Conservation (phyloP, 169 alveolate genomes). For the Eimeria tenella region DNA sequence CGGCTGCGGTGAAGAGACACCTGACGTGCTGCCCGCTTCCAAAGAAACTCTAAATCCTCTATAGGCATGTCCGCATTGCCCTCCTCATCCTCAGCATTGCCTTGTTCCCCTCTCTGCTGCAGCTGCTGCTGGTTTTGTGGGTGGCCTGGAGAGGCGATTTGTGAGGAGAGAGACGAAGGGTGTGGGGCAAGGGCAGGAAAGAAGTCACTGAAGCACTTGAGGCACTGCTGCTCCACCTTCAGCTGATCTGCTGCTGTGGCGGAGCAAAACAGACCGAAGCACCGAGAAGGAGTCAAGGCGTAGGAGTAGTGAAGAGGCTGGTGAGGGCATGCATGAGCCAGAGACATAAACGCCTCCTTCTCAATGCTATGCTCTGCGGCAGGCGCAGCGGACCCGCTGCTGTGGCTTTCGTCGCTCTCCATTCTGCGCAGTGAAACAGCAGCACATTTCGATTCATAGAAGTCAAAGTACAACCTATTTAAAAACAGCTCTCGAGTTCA, state of each 20-base stretch:
- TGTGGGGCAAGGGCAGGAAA: neutral
- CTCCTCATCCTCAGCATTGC: neutral
- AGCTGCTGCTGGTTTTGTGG: neutral
- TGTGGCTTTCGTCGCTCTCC: too few species aligned
- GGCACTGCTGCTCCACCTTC: conserved; percentile 12
- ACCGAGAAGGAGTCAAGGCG: neutral
- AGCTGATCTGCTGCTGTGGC: conserved; percentile 18
- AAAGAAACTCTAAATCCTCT: neutral
- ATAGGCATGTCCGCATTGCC: neutral
- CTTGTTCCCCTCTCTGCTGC: neutral
- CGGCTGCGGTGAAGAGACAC: neutral
- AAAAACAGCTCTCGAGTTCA: too few species aligned
- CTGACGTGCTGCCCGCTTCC: conserved; percentile 1
- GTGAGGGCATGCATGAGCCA: neutral
- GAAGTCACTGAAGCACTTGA: neutral
- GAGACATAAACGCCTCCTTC: neutral
- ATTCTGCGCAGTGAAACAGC: too few species aligned
- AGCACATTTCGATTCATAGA: too few species aligned
- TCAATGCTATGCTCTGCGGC: too few species aligned
- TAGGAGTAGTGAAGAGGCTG: conserved; percentile 6
- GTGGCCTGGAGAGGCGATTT: neutral
- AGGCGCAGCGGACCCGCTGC: too few species aligned
- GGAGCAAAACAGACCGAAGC: neutral
- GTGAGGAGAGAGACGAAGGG: conserved; percentile 1
- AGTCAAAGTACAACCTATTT: too few species aligned